phyloP scores from a whole-genome alignment of 139 green algal species.

The Astrephomene gubernaculifera region DNA sequence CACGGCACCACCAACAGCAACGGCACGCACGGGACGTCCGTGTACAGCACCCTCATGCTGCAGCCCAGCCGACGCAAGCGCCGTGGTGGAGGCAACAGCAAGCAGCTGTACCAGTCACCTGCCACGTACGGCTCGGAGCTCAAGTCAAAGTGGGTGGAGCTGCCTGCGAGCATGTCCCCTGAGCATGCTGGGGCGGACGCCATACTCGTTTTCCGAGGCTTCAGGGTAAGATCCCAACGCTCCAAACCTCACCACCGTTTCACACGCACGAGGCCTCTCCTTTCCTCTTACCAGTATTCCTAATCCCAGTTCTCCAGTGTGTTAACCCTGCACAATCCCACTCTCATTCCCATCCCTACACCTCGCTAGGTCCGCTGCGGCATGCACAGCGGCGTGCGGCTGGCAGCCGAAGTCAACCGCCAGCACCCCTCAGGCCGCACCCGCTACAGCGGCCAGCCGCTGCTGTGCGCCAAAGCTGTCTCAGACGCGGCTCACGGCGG shows the following conservation, averaged over 20 bases:
- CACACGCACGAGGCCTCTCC: not conserved
- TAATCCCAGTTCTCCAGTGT: too few species aligned
- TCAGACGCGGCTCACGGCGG: constrained; percentile 47
- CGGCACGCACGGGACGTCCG: not conserved
- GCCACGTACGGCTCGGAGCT: constrained; percentile 38
- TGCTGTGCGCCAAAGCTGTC: constrained; percentile 42
- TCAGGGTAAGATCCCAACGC: constrained; percentile 21
- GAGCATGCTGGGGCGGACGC: constrained; percentile 10
- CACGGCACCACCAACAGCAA: not conserved
- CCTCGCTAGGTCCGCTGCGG: constrained; percentile 16
- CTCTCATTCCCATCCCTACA: too few species aligned
- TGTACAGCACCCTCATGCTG: not conserved
- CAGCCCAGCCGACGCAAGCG: not conserved
- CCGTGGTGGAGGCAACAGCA: not conserved
- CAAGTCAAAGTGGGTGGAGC: not conserved
- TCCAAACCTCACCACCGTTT: too few species aligned
- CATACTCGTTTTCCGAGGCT: constrained; percentile 27
- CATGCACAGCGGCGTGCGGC: constrained; percentile 20
- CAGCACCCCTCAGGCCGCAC: constrained; percentile 35
- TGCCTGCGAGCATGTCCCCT: not conserved
- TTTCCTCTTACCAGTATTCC: not conserved
- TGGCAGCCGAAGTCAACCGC: constrained; percentile 13
- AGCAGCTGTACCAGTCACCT: not conserved
- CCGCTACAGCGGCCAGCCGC: constrained; percentile 41
- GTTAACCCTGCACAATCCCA: too few species aligned